A percentile compares a stretch with the other conserved stretches of the same genome.
phyloP scores from a whole-genome alignment of 768 basidiomycete species.

The Boletus rex-veris region DNA sequence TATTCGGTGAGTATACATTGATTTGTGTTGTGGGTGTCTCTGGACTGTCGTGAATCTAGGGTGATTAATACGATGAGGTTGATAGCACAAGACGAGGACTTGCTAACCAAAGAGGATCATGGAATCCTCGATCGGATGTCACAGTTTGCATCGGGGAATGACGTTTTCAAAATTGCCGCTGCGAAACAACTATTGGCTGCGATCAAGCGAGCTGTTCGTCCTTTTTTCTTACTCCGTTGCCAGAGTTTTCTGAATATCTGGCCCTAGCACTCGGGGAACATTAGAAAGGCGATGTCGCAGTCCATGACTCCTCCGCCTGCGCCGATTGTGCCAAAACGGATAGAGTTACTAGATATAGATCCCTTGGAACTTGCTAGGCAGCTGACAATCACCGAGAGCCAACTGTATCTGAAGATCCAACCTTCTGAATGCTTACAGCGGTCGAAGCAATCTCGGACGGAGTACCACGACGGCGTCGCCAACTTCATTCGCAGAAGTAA shows the following conservation, averaged over 20 bases:
- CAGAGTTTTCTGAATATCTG: not conserved
- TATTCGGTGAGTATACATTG: constrained; percentile 42
- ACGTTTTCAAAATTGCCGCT: constrained; percentile 39
- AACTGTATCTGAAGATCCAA: constrained; percentile 55
- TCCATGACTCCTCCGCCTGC: constrained; percentile 43
- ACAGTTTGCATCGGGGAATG: constrained; percentile 46
- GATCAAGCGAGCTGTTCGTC: constrained; percentile 50
- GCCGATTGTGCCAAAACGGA: constrained; percentile 45
- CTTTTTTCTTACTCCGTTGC: not conserved
- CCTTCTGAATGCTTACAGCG: constrained; percentile 60
- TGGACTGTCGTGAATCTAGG: constrained; percentile 28
- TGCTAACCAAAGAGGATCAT: constrained; percentile 52
- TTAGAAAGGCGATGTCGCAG: constrained; percentile 34
- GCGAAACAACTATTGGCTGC: constrained; percentile 48
- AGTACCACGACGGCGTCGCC: constrained; percentile 49
- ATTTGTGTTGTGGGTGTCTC: not conserved
- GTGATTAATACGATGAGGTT: constrained; percentile 64
- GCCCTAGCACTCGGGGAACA: constrained; percentile 32
- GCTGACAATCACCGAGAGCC: constrained; percentile 61
- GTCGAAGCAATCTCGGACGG: constrained; percentile 44
- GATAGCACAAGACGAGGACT: constrained; percentile 54
- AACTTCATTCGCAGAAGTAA: constrained; percentile 58
- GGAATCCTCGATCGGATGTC: constrained; percentile 52
- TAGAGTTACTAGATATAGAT: constrained; percentile 58
- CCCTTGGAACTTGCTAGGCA: constrained; percentile 65